Conservation (phyloP, 345 rosid genomes). For the Draba incana region DNA sequence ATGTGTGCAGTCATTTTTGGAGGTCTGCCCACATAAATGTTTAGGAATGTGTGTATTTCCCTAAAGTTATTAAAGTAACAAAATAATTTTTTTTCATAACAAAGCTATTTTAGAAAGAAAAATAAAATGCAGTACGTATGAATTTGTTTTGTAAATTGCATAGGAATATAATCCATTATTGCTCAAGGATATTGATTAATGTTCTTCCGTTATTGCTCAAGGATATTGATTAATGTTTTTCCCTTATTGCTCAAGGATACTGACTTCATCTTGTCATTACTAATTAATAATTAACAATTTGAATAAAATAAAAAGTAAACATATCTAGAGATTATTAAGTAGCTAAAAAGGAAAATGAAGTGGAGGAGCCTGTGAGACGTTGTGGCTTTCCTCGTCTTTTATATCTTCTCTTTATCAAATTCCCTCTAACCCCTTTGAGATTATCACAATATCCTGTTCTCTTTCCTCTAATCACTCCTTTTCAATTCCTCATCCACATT, state of each 20-base stretch:
- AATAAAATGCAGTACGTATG: not conserved
- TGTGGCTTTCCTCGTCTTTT: not conserved
- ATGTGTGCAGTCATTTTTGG: too few relatives aligned
- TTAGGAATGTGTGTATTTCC: too few relatives aligned
- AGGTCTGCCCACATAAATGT: too few relatives aligned
- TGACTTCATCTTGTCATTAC: not conserved
- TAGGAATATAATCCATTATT: not conserved
- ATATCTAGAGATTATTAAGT: not conserved
- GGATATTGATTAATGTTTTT: not conserved
- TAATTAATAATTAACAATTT: not conserved
- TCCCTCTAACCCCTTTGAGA: not conserved
- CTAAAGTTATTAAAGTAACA: too few relatives aligned
- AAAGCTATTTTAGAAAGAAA: too few relatives aligned
- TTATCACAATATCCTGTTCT: slow-evolving; percentile 15
- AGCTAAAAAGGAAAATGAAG: not conserved
- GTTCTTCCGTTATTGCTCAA: not conserved
- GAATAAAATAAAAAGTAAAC: not conserved
- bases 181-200: not conserved
- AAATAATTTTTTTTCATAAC: too few relatives aligned
- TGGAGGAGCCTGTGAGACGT: slow-evolving; percentile 20
- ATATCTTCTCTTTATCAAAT: not conserved
- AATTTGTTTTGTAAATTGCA: not conserved
- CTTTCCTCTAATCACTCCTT: too few relatives aligned
- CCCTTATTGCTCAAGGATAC: not conserved
- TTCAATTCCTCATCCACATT: too few relatives aligned